Evolutionary conservation across 2,329 filamentous ascomycete genomes (phyloP), one percentile per base, ranked within the genome.

Genomic region (Fusarium multiceps): DNA sequence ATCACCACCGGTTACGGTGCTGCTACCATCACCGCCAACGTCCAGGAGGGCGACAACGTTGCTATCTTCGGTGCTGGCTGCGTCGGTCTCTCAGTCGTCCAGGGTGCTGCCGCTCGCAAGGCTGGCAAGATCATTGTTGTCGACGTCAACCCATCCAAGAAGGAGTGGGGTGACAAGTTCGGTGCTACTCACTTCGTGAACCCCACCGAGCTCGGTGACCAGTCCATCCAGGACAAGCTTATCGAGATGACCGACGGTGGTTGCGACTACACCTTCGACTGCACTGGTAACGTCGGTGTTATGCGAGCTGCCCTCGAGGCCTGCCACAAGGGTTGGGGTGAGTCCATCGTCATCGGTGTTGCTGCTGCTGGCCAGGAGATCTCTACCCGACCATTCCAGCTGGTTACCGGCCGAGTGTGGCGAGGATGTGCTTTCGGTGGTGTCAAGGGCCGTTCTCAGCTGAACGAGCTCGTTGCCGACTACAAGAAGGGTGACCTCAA

Each of bases 1-100:
- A 98, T 99, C 85, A 99, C 96, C 68, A 99, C 96, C 37, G 96
- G 96, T 41, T 99, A 98, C 85, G 96, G 96, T 76, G 96, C 96
- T 14, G 96, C 96, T 51, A 90, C 93, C 72, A 95, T 97, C 78
- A 98, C 95, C 7, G 96, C 96, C 74, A 92, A 92, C 73, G 90
- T 98, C 30, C 94, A 98, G 83, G 88, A 94, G 82, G 95, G 94
- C 59, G 92, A 92, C 76, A 97, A 91, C 80, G 86, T 98, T 37
- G 96, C 95, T 72, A 85, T 99, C 78, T 99, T 99, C 79, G 96
- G 96, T 72, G 95, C 94, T 54, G 96, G 96, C 66, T 99, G 96
- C 78, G 96, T 99, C 72, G 96, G 96, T 79, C 87, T 99, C 42
- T 96, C 92, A 10, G 96, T 98, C 63, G 93, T 98, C 72, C 96